Conservation (phyloP, 768 basidiomycete species). For the Hericium rajendrae region DNA sequence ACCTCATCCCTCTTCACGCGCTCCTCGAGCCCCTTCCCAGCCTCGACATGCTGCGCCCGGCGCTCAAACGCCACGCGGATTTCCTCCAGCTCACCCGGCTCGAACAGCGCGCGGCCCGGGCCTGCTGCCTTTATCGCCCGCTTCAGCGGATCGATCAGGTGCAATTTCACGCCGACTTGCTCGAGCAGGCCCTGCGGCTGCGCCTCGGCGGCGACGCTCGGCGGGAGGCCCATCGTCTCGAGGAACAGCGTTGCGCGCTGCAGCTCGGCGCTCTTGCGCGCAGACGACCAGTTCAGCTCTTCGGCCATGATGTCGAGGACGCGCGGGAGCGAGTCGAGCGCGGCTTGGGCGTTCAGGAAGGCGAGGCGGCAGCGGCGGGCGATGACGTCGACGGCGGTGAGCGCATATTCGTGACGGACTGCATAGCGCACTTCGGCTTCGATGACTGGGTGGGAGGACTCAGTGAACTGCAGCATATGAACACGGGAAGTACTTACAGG, state of each 20-base stretch:
- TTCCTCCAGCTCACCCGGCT: slow-evolving; percentile 37
- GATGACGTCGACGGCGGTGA: slow-evolving; percentile 87
- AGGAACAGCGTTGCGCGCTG: slow-evolving; percentile 55
- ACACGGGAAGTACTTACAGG: slow-evolving; percentile 40
- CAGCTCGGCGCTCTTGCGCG: slow-evolving; percentile 52
- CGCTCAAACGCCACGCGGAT: slow-evolving; percentile 28
- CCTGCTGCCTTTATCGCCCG: slow-evolving; percentile 24
- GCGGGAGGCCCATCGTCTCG: slow-evolving; percentile 74
- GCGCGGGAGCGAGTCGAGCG: slow-evolving; percentile 74
- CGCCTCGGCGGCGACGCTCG: slow-evolving; percentile 16
- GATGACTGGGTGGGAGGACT: slow-evolving; percentile 42
- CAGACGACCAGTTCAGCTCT: slow-evolving; percentile 69
- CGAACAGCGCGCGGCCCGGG: slow-evolving; percentile 37
- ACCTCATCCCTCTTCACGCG: slow-evolving; percentile 30
- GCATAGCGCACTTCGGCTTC: slow-evolving; percentile 93
- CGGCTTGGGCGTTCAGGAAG: slow-evolving; percentile 85
- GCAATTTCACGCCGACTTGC: not conserved
- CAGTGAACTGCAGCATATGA: not conserved
- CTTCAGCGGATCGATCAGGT: slow-evolving; percentile 2
- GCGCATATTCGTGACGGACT: slow-evolving; percentile 81
- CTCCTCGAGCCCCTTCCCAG: slow-evolving; percentile 16
- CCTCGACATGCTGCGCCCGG: slow-evolving; percentile 18
- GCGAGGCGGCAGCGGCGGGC: slow-evolving; percentile 88
- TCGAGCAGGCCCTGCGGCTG: slow-evolving; percentile 1
- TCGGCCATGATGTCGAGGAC: slow-evolving; percentile 88